phyloP scores from a whole-genome alignment of 257 asterid genomes.

The Nyctanthes arbortristis region DNA sequence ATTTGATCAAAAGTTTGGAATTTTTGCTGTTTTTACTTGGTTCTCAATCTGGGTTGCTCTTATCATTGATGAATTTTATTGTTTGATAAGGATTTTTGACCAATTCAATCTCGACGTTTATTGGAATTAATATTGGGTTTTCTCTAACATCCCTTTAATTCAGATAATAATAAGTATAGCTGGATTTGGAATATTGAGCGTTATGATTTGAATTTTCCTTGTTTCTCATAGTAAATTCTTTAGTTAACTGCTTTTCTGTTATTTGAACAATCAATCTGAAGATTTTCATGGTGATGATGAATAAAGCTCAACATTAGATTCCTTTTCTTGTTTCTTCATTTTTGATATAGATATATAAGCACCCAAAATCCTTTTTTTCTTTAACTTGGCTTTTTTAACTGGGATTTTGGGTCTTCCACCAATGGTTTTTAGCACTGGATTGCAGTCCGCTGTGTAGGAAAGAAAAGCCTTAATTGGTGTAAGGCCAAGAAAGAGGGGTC shows the following conservation, averaged over 20 bases:
- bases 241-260: conserved; percentile 18
- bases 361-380: background rate
- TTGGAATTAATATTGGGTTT: background rate
- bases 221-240: background rate
- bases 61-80: conserved; percentile 27
- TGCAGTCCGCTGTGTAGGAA: conserved; percentile 27
- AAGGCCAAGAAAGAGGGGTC: conserved; percentile 24
- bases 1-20: conserved; percentile 38
- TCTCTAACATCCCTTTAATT: background rate
- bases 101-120: background rate
- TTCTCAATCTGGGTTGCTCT: conserved; percentile 33
- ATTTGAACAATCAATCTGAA: background rate
- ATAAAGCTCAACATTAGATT: background rate
- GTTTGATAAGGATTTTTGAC: background rate
- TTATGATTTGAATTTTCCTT: background rate
- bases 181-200: background rate
- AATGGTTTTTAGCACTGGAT: conserved; percentile 34
- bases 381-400: background rate
- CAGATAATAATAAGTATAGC: background rate
- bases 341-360: background rate
- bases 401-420: conserved; percentile 12
- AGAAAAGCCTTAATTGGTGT: conserved; percentile 23
- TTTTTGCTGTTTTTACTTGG: conserved; percentile 19
- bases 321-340: conserved; percentile 8
- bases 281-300: conserved; percentile 9